These are phyloP conservation scores for Tetrahymena borealis DNA, from an alignment of 73 alveolate genomes.

Conservation along the genomic window DNA sequence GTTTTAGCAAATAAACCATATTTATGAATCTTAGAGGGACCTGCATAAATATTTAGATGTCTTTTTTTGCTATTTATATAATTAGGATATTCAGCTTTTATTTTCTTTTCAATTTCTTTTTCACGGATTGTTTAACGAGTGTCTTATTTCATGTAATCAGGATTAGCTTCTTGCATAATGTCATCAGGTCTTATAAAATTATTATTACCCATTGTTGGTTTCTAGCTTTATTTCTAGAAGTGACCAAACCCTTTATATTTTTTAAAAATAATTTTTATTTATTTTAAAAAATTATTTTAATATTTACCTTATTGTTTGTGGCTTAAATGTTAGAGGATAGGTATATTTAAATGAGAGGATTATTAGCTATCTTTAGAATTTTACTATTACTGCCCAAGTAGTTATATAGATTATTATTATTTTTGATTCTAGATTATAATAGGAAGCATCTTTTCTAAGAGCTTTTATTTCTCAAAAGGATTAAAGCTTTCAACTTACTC, in stretches of 20 bases:
- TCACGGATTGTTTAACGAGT: neutral
- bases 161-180: slow-evolving; percentile 23
- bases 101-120: slow-evolving; percentile 39
- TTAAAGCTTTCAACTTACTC: neutral
- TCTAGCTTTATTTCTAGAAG: slow-evolving; percentile 3
- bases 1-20: slow-evolving; percentile 91
- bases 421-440: neutral
- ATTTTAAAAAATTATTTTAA: no score
- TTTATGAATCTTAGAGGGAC: slow-evolving; percentile 89
- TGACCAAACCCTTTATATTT: neutral
- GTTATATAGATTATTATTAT: neutral
- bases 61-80: slow-evolving; percentile 1
- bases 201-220: slow-evolving; percentile 8
- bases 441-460: neutral
- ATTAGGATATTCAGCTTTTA: slow-evolving; percentile 8
- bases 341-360: neutral
- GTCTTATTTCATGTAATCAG: slow-evolving; percentile 5
- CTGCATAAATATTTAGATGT: slow-evolving; percentile 52
- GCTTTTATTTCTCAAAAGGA: neutral
- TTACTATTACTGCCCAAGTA: neutral
- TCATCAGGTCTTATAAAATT: slow-evolving; percentile 17
- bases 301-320: neutral
- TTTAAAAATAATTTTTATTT: no score
- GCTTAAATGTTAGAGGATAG: neutral
- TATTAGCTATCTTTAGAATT: neutral